A percentile compares a stretch with the other conserved stretches of the same genome.
These are phyloP conservation scores for Cryphonectria parasitica DNA, from an alignment of 2,329 filamentous ascomycete genomes.

Conservation along the genomic window DNA sequence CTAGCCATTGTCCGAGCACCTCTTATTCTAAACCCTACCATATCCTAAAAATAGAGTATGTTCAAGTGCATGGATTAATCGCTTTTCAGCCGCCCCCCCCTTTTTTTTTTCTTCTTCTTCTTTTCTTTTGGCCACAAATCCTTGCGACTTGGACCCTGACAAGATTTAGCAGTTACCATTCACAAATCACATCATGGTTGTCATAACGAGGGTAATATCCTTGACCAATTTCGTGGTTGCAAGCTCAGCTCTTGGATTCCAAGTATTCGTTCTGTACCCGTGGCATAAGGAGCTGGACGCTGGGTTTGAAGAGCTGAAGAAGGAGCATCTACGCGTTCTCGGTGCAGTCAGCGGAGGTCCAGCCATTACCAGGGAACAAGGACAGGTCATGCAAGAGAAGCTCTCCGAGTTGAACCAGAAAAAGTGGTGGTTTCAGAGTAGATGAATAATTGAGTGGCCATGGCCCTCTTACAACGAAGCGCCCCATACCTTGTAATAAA, in stretches of 20 bases:
- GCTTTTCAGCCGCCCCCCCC: too few species aligned
- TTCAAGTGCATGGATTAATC: background rate
- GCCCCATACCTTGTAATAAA: background rate
- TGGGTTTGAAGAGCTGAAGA: conserved; percentile 62
- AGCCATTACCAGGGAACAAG: background rate
- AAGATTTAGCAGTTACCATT: background rate
- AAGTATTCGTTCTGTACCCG: conserved; percentile 71
- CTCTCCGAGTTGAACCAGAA: background rate
- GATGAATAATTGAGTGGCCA: background rate
- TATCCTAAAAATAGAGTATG: background rate
- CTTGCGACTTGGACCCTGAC: background rate
- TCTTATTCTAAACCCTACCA: background rate
- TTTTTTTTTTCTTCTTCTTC: too few species aligned
- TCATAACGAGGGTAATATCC: conserved; percentile 53
- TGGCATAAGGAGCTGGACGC: conserved; percentile 70
- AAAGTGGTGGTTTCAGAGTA: background rate
- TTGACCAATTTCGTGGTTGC: conserved; percentile 69
- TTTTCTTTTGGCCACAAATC: background rate
- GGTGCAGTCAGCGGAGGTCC: background rate
- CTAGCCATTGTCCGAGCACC: background rate
- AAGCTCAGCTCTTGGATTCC: conserved; percentile 66
- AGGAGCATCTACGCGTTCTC: conserved; percentile 56
- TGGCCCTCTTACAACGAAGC: background rate
- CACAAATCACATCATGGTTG: background rate
- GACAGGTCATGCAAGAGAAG: background rate